These are phyloP conservation scores for Leccinum subtestaceum DNA, from an alignment of 768 basidiomycete species.

Conservation along the genomic window DNA sequence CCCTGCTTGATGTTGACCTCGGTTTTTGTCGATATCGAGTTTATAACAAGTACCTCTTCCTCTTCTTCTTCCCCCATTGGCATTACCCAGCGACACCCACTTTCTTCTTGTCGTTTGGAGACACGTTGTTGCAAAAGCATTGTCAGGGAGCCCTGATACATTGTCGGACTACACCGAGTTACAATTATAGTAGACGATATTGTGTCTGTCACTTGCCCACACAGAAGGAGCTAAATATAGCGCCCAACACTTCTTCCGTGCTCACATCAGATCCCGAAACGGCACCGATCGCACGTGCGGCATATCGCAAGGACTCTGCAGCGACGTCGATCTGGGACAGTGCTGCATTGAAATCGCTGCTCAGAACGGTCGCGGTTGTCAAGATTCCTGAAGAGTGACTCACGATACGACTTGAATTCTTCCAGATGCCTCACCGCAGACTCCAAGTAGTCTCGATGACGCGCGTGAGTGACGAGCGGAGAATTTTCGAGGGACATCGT, in stretches of 20 bases:
- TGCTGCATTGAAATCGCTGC: slow-evolving; percentile 35
- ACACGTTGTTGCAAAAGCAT: neutral
- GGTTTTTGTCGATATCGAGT: neutral
- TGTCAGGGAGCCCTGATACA: neutral
- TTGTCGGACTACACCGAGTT: neutral
- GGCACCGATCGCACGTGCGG: slow-evolving; percentile 76
- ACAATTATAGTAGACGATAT: neutral
- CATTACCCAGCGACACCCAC: neutral
- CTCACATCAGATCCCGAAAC: slow-evolving; percentile 74
- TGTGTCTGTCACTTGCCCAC: slow-evolving; percentile 63
- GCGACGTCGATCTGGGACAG: slow-evolving; percentile 73
- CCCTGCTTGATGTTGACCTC: too few relatives aligned
- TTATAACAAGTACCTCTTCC: neutral
- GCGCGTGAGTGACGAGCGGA: slow-evolving; percentile 74
- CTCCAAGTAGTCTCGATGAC: slow-evolving; percentile 77
- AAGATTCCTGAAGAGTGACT: slow-evolving; percentile 3
- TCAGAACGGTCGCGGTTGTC: neutral
- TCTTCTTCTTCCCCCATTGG: neutral
- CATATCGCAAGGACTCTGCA: slow-evolving; percentile 87
- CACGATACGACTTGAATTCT: slow-evolving; percentile 32
- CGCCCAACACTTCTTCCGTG: slow-evolving; percentile 80
- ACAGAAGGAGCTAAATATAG: slow-evolving; percentile 84
- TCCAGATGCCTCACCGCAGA: slow-evolving; percentile 45
- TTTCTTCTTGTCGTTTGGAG: neutral
- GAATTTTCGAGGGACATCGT: slow-evolving; percentile 19